A percentile compares a stretch with the other conserved stretches of the same genome.
These are phyloP conservation scores for Kodamaea suecica DNA, from an alignment of 1,139 yeast genomes.

Conservation along the genomic window DNA sequence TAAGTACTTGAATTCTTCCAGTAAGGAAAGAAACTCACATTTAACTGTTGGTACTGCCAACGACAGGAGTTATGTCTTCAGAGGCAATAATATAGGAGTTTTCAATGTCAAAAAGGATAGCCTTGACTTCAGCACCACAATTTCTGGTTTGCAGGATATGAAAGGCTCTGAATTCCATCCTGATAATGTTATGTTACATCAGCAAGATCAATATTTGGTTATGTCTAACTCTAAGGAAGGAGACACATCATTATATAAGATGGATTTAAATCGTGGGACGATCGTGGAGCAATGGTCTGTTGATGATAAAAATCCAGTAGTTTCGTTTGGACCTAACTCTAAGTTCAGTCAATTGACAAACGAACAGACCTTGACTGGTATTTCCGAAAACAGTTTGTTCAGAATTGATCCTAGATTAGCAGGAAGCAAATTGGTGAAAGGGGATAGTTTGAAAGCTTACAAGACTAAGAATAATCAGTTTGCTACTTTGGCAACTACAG, in stretches of 20 bases:
- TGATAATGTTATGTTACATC: conserved; percentile 67
- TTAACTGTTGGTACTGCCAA: conserved; percentile 69
- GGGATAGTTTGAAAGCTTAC: conserved; percentile 35
- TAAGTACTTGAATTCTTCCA: conserved; percentile 16
- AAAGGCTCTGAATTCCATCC: conserved; percentile 60
- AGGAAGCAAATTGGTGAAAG: conserved; percentile 51
- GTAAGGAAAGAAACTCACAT: conserved; percentile 49
- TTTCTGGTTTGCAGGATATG: conserved; percentile 54
- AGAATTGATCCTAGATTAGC: conserved; percentile 73
- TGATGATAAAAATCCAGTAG: conserved; percentile 42
- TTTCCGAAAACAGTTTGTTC: conserved; percentile 63
- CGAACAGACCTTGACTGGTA: conserved; percentile 73
- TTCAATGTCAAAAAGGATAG: conserved; percentile 57
- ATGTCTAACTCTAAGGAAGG: conserved; percentile 47
- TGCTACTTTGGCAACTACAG: conserved; percentile 67
- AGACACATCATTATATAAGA: conserved; percentile 48
- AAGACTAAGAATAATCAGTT: conserved; percentile 51
- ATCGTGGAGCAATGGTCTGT: conserved; percentile 81
- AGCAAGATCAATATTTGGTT: conserved; percentile 66
- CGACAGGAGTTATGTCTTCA: conserved; percentile 72
- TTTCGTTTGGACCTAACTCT: conserved; percentile 61
- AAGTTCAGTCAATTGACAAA: conserved; percentile 72
- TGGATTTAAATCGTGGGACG: conserved; percentile 79
- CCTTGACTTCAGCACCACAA: conserved; percentile 64
- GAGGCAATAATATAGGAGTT: conserved; percentile 79